Percentiles rank a stretch among this genome's conserved stretches.
Evolutionary conservation across 2,329 filamentous ascomycete genomes (phyloP).

Genomic region (Coniochaeta pulveracea): DNA sequence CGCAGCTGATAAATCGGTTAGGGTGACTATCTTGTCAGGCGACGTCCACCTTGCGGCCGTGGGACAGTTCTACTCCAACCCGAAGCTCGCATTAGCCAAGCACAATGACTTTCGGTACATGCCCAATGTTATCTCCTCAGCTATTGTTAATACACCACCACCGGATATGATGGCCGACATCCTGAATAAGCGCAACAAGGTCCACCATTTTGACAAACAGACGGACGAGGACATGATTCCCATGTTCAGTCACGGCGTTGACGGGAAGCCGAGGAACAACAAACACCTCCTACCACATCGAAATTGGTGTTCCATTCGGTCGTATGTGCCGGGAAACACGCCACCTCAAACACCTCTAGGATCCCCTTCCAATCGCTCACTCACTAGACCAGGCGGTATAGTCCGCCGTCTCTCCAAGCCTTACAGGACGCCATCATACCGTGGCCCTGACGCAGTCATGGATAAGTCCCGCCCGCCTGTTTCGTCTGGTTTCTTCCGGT

Average conservation of each 20-base stretch:
- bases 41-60: conserved; percentile 90
- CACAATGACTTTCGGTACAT: conserved; percentile 94
- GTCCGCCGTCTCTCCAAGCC: conserved; percentile 18
- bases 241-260: conserved; percentile 80
- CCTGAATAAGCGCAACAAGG: conserved; percentile 84
- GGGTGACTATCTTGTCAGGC: conserved; percentile 83
- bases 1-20: conserved; percentile 82
- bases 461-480: conserved; percentile 14
- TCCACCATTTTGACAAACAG: conserved; percentile 58
- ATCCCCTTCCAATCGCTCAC: conserved; percentile 23
- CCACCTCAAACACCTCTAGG: conserved; percentile 43
- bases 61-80: conserved; percentile 90
- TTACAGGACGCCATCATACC: conserved; percentile 10
- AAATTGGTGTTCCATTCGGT: conserved; percentile 90
- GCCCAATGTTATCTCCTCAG: conserved; percentile 88
- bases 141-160: conserved; percentile 86
- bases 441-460: conserved; percentile 11
- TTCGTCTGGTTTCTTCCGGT: conserved; percentile 11
- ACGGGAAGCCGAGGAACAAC: conserved; percentile 84
- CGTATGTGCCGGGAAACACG: conserved; percentile 69
- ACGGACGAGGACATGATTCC: conserved; percentile 96
- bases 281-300: conserved; percentile 77
- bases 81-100: conserved; percentile 67
- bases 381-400: conserved; percentile 23
- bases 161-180: conserved; percentile 82